Conservation (phyloP, 495 filamentous ascomycete species). For the Neurospora sp. region DNA sequence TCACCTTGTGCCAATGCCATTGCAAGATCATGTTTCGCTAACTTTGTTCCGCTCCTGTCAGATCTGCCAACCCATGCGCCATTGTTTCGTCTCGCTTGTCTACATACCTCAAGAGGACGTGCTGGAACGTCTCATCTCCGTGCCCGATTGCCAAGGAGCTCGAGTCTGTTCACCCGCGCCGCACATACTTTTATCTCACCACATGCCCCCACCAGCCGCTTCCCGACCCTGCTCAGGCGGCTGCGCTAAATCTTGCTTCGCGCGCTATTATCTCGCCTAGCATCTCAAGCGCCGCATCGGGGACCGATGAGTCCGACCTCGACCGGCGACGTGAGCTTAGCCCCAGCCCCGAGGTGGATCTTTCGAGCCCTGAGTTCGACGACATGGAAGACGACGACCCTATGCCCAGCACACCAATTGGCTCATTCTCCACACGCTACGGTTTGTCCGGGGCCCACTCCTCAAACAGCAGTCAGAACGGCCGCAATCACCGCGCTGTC, state of each 20-base stretch:
- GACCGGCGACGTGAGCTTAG: constrained; percentile 68
- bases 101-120: constrained; percentile 73
- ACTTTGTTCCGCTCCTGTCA: constrained; percentile 31
- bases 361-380: constrained; percentile 80
- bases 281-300: constrained; percentile 60
- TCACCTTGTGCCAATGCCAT: not conserved
- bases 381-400: constrained; percentile 53
- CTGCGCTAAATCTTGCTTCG: constrained; percentile 27
- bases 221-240: constrained; percentile 51
- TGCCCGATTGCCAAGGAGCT: constrained; percentile 91
- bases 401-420: constrained; percentile 44
- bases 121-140: constrained; percentile 67
- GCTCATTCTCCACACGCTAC: constrained; percentile 45
- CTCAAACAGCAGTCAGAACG: constrained; percentile 2
- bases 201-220: constrained; percentile 74
- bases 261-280: constrained; percentile 71
- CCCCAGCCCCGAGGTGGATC: constrained; percentile 85
- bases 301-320: constrained; percentile 57
- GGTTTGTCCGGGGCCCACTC: constrained; percentile 24
- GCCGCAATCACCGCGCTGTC: constrained; percentile 57
- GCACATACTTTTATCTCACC: constrained; percentile 92
- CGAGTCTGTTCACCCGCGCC: constrained; percentile 80
- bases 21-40: constrained; percentile 13
- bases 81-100: constrained; percentile 89
- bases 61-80: constrained; percentile 89